Percentiles rank a stretch among this genome's conserved stretches.
These are phyloP conservation scores for Lathyrus sativus DNA, from an alignment of 306 rosid genomes.

Conservation along the genomic window DNA sequence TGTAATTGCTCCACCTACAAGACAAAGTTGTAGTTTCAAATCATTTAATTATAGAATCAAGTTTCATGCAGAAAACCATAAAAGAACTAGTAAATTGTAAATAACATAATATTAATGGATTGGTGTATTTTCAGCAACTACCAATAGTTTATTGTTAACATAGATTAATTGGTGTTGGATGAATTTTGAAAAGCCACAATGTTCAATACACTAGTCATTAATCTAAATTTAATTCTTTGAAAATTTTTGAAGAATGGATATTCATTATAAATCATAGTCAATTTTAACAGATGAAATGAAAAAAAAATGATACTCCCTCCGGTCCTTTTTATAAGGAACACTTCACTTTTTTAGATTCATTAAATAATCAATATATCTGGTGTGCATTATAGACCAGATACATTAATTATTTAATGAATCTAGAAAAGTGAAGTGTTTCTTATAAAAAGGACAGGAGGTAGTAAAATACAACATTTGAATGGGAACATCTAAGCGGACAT, in stretches of 20 bases:
- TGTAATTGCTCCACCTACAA: conserved; percentile 90
- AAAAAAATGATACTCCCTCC: too few species aligned
- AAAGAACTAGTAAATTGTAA: conserved; percentile 14
- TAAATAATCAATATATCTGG: too few species aligned
- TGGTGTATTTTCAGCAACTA: neutral
- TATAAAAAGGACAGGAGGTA: too few species aligned
- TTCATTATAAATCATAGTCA: conserved; percentile 3
- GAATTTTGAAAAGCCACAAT: conserved; percentile 4
- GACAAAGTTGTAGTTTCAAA: conserved; percentile 29
- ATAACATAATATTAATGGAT: conserved; percentile 2
- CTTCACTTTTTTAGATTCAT: too few species aligned
- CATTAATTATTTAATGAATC: too few species aligned
- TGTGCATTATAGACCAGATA: too few species aligned
- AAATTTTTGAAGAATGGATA: neutral
- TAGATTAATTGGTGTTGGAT: neutral
- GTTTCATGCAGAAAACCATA: neutral
- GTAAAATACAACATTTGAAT: conserved; percentile 26
- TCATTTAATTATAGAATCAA: conserved; percentile 32
- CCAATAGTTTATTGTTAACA: conserved; percentile 1
- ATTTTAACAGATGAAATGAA: conserved; percentile 14
- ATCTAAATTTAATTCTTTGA: neutral
- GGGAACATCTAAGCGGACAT: conserved; percentile 20
- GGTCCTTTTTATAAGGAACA: too few species aligned
- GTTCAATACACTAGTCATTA: neutral
- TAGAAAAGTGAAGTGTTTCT: too few species aligned